Evolutionary conservation across 164 flowering plant species (phyloP).

Genomic region (Liquidambar formosana): DNA sequence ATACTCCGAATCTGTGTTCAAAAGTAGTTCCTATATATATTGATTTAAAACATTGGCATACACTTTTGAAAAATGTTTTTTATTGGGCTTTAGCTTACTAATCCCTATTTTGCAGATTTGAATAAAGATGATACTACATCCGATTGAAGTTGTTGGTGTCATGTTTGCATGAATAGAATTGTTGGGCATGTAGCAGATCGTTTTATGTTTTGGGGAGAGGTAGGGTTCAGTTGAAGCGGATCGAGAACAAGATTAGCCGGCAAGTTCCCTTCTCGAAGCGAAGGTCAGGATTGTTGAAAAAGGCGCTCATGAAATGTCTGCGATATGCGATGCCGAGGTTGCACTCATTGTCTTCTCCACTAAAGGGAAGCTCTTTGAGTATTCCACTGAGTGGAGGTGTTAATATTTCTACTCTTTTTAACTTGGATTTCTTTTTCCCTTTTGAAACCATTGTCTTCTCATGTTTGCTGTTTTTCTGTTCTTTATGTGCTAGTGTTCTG

Average conservation of each 20-base stretch:
- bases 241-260: slow-evolving; percentile 54
- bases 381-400: slow-evolving; percentile 36
- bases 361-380: no score
- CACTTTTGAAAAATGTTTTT: no score
- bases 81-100: no score
- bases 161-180: no score
- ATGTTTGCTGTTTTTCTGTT: background rate
- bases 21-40: no score
- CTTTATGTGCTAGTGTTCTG: background rate
- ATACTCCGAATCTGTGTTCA: no score
- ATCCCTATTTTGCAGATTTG: no score
- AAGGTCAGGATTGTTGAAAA: slow-evolving; percentile 41
- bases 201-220: slow-evolving; percentile 69
- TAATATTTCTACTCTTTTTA: background rate
- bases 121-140: no score
- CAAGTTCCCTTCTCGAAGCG: slow-evolving; percentile 59
- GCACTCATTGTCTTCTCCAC: slow-evolving; percentile 52
- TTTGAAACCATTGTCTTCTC: background rate
- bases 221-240: slow-evolving; percentile 51
- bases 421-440: background rate
- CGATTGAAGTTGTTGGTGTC: no score
- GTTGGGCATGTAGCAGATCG: no score
- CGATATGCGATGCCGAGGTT: slow-evolving; percentile 51
- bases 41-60: no score
- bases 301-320: slow-evolving; percentile 56